These are phyloP conservation scores for Sporothrix humicola DNA, from an alignment of 2,329 filamentous ascomycete species.

Conservation along the genomic window DNA sequence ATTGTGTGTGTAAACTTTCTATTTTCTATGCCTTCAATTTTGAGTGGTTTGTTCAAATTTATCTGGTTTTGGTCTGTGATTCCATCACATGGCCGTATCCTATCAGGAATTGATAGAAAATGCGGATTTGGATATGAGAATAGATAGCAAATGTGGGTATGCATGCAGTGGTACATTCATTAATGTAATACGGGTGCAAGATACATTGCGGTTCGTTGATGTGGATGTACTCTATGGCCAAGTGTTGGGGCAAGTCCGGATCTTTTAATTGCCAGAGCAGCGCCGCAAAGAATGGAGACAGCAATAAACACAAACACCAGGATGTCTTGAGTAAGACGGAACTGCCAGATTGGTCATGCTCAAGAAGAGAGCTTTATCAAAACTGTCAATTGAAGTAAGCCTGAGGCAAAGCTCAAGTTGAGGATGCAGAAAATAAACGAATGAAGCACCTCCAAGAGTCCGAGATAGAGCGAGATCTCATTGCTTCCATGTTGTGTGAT, in stretches of 20 bases:
- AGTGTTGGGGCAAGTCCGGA: slow-evolving; percentile 16
- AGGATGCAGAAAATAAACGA: background rate
- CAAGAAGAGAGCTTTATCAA: background rate
- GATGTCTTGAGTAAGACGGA: background rate
- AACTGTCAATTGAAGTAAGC: background rate
- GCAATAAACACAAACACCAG: background rate
- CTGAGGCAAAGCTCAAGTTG: background rate
- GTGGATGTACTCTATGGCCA: no score
- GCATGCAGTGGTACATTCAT: slow-evolving; percentile 10
- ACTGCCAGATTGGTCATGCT: background rate
- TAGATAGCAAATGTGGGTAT: background rate
- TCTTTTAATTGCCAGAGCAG: slow-evolving; percentile 7
- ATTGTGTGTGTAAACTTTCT: no score
- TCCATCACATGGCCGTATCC: background rate
- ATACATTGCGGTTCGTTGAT: background rate
- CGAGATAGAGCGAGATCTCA: background rate
- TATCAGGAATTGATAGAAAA: no score
- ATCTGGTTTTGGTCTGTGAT: background rate
- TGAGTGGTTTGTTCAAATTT: background rate
- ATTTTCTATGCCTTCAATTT: background rate
- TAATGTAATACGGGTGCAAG: slow-evolving; percentile 1
- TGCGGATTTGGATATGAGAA: no score
- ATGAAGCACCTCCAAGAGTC: background rate
- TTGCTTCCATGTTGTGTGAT: background rate
- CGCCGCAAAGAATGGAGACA: background rate